Conservation (phyloP, 305 asterid species). For the Fraxinus angustifolia region DNA sequence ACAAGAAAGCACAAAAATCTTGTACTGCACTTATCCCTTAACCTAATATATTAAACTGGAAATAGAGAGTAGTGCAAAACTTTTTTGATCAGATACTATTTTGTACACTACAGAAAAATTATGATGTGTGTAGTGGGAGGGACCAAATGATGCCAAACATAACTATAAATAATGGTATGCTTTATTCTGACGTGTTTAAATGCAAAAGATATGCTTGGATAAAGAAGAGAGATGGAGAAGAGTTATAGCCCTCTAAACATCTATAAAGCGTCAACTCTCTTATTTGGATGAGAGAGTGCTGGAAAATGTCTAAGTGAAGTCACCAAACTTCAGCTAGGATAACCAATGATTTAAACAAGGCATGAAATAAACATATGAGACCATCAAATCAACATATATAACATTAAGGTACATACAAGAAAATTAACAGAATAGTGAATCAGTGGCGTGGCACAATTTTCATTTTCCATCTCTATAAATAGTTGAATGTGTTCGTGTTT, state of each 20-base stretch:
- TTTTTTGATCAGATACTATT: not conserved
- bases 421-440: not conserved
- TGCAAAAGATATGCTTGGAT: not conserved
- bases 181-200: not conserved
- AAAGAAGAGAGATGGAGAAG: not conserved
- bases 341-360: not conserved
- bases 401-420: not conserved
- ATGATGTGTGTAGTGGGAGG: not conserved
- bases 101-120: not conserved
- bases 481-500: not conserved
- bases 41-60: not conserved
- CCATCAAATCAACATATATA: not conserved
- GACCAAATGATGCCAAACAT: not conserved
- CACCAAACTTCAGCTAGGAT: not conserved
- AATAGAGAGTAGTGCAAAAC: not conserved
- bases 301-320: not conserved
- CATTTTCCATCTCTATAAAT: not conserved
- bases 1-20: not conserved
- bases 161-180: not conserved
- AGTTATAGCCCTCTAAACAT: not conserved
- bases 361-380: not conserved
- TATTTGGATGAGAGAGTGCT: not conserved
- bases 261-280: not conserved
- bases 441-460: not conserved
- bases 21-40: not conserved